Evolutionary conservation across 139 green algal species (phyloP).

Genomic region (Auxenochlorella protothecoides): DNA sequence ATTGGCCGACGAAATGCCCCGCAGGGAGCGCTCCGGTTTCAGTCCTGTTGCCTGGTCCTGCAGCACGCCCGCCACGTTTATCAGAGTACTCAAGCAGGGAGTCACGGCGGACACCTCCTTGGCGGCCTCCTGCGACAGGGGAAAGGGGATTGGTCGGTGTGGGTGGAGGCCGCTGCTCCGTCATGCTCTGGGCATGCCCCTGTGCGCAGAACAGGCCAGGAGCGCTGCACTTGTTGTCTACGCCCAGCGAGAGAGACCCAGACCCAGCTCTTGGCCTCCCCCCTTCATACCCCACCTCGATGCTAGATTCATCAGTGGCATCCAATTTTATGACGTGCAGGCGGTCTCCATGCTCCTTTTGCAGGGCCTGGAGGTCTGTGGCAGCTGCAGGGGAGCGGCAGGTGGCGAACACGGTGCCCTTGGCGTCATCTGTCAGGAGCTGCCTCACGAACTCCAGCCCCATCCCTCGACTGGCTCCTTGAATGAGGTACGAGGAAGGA

Average conservation of each 20-base stretch:
- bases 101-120: slow-evolving; percentile 14
- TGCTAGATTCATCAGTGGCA: slow-evolving; percentile 34
- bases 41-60: slow-evolving; percentile 13
- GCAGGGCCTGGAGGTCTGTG: slow-evolving; percentile 27
- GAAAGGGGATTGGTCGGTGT: neutral
- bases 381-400: slow-evolving; percentile 47
- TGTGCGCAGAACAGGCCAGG: no score
- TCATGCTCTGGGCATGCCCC: no score
- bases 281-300: slow-evolving; percentile 14
- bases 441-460: slow-evolving; percentile 60
- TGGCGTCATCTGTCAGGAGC: slow-evolving; percentile 29
- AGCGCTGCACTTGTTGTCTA: no score
- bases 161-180: no score
- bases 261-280: no score
- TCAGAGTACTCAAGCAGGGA: slow-evolving; percentile 47
- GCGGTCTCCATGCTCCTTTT: slow-evolving; percentile 13
- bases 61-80: slow-evolving; percentile 63
- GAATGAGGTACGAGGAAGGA: slow-evolving; percentile 23
- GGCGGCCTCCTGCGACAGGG: slow-evolving; percentile 22
- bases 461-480: slow-evolving; percentile 53
- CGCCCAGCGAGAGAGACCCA: no score
- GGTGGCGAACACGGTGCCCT: slow-evolving; percentile 49
- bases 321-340: slow-evolving; percentile 51
- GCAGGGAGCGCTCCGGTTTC: slow-evolving; percentile 14
- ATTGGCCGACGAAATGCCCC: slow-evolving; percentile 28